Evolutionary conservation across 352 stramenopile species (phyloP), one percentile per base, ranked within the genome.

Genomic region (Elongisporangium prolatum): DNA sequence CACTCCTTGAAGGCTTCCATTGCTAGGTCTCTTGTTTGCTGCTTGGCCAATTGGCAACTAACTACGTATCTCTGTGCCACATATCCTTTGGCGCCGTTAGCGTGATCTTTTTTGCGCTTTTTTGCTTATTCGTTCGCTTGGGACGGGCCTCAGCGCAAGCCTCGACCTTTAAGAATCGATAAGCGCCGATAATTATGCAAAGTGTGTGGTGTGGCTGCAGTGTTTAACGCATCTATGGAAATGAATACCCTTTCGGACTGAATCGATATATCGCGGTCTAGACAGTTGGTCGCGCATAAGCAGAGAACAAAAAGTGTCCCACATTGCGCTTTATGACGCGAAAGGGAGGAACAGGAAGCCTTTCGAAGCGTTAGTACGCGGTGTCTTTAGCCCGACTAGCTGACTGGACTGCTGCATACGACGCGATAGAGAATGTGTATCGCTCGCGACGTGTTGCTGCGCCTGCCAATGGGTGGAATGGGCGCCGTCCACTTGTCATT

Each of bases 1-100:
- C 84, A 93, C 73, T 90, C 84, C 54, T 74, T 66, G 55, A 77
- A 87, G 22, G 66, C 59, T 44, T 71, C 62, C 62, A 72, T 75
- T 38, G 57, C 49, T 50, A 50, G n/a, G 28, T 21, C 24, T 50
- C 22, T 50, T 57, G 24, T n/a, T 49, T 8, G 10, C 28, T 5
- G 18, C 47, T 48, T 21, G 18, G 28, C 14, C 52, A 47, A 57
- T 49, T 24, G n/a, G 8, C 8, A 51, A 51, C n/a, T 51, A 44
- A 44, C 34, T 44, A 13, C 34, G 34, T 44, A 44, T 44, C 34
- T 44, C 34, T 44, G 28, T 4, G 10, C 34, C 34, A 17, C 34
- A 44, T 44, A 17, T 17, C 34, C 34, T 44, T 44, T 44, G 10
- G 34, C 34, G 34, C 34, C 34, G 34, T 44, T 44, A 13, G 34